These are phyloP conservation scores for Curvularia verruculosa DNA, from an alignment of 2,329 filamentous ascomycete genomes.

Conservation along the genomic window DNA sequence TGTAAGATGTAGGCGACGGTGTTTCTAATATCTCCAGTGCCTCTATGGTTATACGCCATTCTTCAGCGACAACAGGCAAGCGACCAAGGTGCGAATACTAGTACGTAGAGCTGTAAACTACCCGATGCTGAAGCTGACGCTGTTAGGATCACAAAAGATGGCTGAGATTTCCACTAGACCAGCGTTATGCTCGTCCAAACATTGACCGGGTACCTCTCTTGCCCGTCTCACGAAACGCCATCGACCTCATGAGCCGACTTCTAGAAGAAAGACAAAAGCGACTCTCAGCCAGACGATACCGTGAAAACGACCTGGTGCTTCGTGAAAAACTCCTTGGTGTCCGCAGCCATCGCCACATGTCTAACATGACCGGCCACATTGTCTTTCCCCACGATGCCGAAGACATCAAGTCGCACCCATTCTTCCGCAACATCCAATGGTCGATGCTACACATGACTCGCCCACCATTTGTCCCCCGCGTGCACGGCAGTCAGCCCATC, in stretches of 20 bases:
- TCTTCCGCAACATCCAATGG: conserved; percentile 84
- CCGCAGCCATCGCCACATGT: conserved; percentile 33
- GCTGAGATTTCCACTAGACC: conserved; percentile 71
- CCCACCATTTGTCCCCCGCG: conserved; percentile 81
- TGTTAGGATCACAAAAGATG: conserved; percentile 72
- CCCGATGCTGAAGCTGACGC: conserved; percentile 18
- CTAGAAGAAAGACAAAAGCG: conserved; percentile 77
- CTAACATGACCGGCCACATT: conserved; percentile 59
- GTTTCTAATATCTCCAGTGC: conserved; percentile 58
- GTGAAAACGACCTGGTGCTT: conserved; percentile 63
- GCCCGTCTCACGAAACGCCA: conserved; percentile 70
- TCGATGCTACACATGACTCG: conserved; percentile 70
- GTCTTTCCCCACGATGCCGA: conserved; percentile 85
- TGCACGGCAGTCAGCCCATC: conserved; percentile 58
- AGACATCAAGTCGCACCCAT: conserved; percentile 87
- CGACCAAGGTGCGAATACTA: conserved; percentile 85
- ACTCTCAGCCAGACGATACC: conserved; percentile 77
- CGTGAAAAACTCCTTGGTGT: conserved; percentile 33
- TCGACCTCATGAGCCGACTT: conserved; percentile 75
- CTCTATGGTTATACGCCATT: conserved; percentile 93
- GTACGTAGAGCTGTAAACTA: conserved; percentile 54
- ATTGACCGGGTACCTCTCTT: conserved; percentile 47
- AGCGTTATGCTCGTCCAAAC: conserved; percentile 61
- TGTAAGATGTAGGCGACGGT: not conserved
- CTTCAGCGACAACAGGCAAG: conserved; percentile 76